Base-by-base conservation (phyloP, 495 filamentous ascomycete species). In the Penicillium cataractarum region DNA sequence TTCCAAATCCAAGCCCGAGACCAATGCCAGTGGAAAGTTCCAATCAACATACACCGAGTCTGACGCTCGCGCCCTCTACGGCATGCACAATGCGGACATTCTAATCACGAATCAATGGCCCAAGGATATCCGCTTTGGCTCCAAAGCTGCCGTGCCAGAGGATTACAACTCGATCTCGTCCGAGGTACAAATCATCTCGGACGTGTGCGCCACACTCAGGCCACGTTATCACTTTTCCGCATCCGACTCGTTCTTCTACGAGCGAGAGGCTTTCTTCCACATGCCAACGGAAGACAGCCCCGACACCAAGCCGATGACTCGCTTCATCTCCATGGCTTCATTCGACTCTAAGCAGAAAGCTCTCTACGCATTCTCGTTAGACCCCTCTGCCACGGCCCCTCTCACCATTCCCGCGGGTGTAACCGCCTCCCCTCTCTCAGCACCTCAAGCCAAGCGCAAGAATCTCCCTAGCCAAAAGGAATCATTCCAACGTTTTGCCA, bases 231-330 rank as follows among this genome's bases (percentile, higher is more conserved):
- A 97, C 75, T 89, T 99, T 72, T 86, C 90, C 15, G 75, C 84
- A 13, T 89, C 92, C 0, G 80, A 84, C 8, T 70, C 79, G 9
- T 82, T 87, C 67, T 94, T 90, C 77, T 97, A 86, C 67, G 94
- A 97, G 77, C 87, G 95, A 21, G 95, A 97, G 71, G 93, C 95
- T 0, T 98, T 97, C 82, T 90, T 92, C 73, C 89, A 96, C 68
- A 72, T 80, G 58, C 82, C 86, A 6, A 76, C 78, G 8, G 80
- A 83, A 52, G 80, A 84, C 24, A 76, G 74, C 8, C 82, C 82
- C 9, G 79, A 84, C 24, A 71, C 73, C 1, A 84, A 80, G 58
- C 79, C 79, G 3, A 75, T 96, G 4, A 97, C 93, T 4, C 88
- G 94, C 22, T 98, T 99, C 74, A 87, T 97, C 69, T 93, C 91